Conservation (phyloP, 257 asterid species). For the Misopates orontium region DNA sequence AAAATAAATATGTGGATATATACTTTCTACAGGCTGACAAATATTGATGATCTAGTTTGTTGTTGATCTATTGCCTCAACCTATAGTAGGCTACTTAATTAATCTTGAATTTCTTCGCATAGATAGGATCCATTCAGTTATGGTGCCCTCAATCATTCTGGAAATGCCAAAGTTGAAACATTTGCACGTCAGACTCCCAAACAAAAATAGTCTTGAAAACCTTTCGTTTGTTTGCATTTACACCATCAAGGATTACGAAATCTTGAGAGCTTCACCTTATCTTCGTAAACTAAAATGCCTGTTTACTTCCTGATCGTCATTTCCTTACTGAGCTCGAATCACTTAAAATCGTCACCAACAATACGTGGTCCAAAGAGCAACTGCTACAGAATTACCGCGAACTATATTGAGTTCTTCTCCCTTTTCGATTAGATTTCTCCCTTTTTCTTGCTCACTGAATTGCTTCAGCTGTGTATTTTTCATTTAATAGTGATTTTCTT, state of each 20-base stretch:
- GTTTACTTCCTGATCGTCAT: neutral
- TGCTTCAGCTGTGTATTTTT: no score
- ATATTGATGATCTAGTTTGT: constrained; percentile 10
- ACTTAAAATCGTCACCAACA: neutral
- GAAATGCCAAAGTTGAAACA: constrained; percentile 25
- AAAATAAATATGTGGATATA: no score
- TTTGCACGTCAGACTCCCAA: neutral
- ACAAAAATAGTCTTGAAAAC: neutral
- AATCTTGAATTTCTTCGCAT: constrained; percentile 30
- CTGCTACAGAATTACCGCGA: neutral
- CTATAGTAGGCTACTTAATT: constrained; percentile 17
- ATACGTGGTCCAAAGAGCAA: constrained; percentile 9
- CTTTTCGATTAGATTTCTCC: no score
- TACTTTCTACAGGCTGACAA: neutral
- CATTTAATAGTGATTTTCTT: no score
- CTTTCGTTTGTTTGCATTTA: constrained; percentile 2
- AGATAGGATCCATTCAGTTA: neutral
- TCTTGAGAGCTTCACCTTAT: constrained; percentile 13
- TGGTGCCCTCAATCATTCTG: neutral
- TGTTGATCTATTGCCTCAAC: constrained; percentile 13
- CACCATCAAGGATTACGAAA: neutral
- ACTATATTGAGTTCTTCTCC: no score
- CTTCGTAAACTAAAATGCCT: constrained; percentile 19
- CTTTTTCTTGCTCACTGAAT: no score
- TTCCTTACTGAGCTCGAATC: constrained; percentile 18